These are phyloP conservation scores for Aureobasidium vineae DNA, from an alignment of 2,329 filamentous ascomycete genomes.

Conservation along the genomic window DNA sequence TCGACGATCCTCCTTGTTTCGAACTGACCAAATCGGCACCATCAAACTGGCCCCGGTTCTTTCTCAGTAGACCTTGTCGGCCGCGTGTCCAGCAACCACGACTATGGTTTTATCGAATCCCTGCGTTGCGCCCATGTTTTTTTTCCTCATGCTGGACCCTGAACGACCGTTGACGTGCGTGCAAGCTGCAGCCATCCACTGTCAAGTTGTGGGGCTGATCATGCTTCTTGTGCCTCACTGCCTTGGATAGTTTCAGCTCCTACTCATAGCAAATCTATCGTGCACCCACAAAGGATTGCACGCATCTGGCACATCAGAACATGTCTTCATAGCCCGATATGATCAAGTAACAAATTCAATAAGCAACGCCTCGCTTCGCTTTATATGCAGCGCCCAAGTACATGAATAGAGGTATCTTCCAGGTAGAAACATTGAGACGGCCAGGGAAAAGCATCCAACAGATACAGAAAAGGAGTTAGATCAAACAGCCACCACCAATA, in stretches of 20 bases:
- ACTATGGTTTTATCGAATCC: neutral
- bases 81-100: neutral
- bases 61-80: neutral
- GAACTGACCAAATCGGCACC: neutral
- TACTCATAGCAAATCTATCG: neutral
- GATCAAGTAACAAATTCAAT: neutral
- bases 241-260: neutral
- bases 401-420: slow-evolving; percentile 14
- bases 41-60: neutral
- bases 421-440: neutral
- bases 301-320: neutral
- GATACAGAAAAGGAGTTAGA: neutral
- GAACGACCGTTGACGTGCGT: neutral
- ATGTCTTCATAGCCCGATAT: neutral
- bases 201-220: neutral
- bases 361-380: slow-evolving; percentile 18
- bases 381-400: slow-evolving; percentile 19
- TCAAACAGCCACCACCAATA: neutral
- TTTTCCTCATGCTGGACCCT: slow-evolving; percentile 5
- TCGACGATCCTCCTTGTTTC: slow-evolving; percentile 20
- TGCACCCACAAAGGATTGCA: neutral
- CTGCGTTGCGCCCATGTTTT: neutral
- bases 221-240: neutral
- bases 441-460: neutral
- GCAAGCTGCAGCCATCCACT: neutral